phyloP scores from a whole-genome alignment of 73 alveolate genomes.

The Paramecium caudatum region DNA sequence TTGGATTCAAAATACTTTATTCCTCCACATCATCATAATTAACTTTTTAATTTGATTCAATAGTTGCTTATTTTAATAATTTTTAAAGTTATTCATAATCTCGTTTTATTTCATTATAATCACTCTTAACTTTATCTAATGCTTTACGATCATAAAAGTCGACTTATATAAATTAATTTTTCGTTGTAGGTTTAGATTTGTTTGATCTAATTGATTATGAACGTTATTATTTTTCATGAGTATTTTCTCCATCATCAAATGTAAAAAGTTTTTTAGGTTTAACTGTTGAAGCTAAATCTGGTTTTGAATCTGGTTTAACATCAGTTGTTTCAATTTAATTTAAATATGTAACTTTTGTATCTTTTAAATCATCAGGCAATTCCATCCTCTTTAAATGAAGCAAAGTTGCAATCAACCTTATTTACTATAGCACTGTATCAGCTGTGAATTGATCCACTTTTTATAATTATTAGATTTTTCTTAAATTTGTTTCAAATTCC shows the following conservation, averaged over 20 bases:
- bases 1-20: too few species aligned
- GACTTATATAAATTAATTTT: not conserved
- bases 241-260: not conserved
- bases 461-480: not conserved
- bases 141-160: not conserved
- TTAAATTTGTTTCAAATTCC: not conserved
- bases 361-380: conserved; percentile 26
- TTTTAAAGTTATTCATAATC: not conserved
- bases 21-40: too few species aligned
- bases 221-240: not conserved
- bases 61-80: not conserved
- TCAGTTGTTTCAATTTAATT: conserved; percentile 21
- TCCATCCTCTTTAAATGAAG: conserved; percentile 23
- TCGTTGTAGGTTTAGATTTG: not conserved
- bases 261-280: conserved; percentile 3
- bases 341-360: not conserved
- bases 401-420: not conserved
- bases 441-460: not conserved
- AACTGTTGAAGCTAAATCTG: conserved; percentile 1
- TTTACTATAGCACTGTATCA: not conserved
- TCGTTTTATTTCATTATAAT: not conserved
- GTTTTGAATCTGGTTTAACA: not conserved
- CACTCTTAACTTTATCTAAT: not conserved
- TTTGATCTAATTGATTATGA: not conserved
- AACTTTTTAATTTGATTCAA: not conserved